phyloP scores from a whole-genome alignment of 2,329 filamentous ascomycete species.

The Ophioceras dolichostomum region DNA sequence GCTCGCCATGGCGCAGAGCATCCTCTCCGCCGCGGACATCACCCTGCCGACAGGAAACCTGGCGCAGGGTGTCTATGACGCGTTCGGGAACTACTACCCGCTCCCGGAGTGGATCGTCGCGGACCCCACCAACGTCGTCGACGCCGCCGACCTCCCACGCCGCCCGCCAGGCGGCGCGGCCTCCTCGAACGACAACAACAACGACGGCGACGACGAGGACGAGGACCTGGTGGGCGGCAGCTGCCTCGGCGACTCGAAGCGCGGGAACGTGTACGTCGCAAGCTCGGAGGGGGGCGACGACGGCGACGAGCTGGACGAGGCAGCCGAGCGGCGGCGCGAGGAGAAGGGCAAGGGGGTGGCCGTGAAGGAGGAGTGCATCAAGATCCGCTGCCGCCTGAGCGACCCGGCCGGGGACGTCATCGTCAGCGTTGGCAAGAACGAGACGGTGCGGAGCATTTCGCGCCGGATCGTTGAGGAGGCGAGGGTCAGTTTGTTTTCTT shows the following conservation, averaged over 20 bases:
- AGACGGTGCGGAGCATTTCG: slow-evolving; percentile 52
- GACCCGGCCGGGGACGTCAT: slow-evolving; percentile 53
- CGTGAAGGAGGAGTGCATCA: slow-evolving; percentile 35
- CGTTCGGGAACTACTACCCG: slow-evolving; percentile 56
- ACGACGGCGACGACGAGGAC: slow-evolving; percentile 4
- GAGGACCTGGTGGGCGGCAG: neutral
- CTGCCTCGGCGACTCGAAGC: neutral
- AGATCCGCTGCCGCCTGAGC: slow-evolving; percentile 51
- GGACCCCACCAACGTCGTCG: slow-evolving; percentile 47
- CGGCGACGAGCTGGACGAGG: slow-evolving; percentile 4
- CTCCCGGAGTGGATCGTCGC: slow-evolving; percentile 57
- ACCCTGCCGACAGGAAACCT: slow-evolving; percentile 64
- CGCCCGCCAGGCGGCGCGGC: slow-evolving; percentile 14
- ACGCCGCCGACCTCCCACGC: slow-evolving; percentile 12
- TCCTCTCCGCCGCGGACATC: slow-evolving; percentile 67
- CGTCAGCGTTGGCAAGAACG: slow-evolving; percentile 42
- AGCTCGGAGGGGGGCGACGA: neutral
- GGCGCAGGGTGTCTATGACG: slow-evolving; percentile 60
- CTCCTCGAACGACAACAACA: too few species aligned
- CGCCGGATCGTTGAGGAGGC: slow-evolving; percentile 51
- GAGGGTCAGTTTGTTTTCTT: slow-evolving; percentile 32
- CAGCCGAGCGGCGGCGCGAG: slow-evolving; percentile 26
- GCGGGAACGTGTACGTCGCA: neutral
- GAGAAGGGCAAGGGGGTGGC: slow-evolving; percentile 34
- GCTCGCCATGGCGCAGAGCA: slow-evolving; percentile 61